These are phyloP conservation scores for Takakia lepidozioides DNA, from an alignment of 225 moss, liverwort and hornwort genomes.

Conservation along the genomic window DNA sequence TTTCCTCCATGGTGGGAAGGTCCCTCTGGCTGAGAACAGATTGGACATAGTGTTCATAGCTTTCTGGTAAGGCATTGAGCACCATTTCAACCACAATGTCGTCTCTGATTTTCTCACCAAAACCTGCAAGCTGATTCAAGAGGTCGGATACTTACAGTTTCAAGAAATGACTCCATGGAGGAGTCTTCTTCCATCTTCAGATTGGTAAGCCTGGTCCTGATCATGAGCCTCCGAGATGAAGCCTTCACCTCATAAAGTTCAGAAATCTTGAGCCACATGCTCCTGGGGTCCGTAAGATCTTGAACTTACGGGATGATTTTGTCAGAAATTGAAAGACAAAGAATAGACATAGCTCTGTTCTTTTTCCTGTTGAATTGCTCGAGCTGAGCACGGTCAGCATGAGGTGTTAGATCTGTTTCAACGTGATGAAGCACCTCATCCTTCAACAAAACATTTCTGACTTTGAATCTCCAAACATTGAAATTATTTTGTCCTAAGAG, in stretches of 20 bases:
- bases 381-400: background rate
- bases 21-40: background rate
- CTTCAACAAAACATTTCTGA: background rate
- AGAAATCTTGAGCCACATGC: background rate
- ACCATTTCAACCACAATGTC: slow-evolving; percentile 1
- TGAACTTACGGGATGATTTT: background rate
- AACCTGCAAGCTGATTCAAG: slow-evolving; percentile 1
- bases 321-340: background rate
- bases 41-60: background rate
- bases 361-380: background rate
- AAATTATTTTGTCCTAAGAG: background rate
- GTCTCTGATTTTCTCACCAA: background rate
- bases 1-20: background rate
- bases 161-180: background rate
- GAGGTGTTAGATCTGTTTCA: background rate
- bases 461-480: slow-evolving; percentile 6
- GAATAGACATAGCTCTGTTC: background rate
- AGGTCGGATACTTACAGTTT: background rate
- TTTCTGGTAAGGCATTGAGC: slow-evolving; percentile 1
- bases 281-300: background rate
- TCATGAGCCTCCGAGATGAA: background rate
- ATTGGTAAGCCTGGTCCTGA: background rate
- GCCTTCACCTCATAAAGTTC: slow-evolving; percentile 2
- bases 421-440: background rate
- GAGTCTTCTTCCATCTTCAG: slow-evolving; percentile 2